Evolutionary conservation across 164 flowering plant genomes (phyloP).

Genomic region (Dillenia turbinata): DNA sequence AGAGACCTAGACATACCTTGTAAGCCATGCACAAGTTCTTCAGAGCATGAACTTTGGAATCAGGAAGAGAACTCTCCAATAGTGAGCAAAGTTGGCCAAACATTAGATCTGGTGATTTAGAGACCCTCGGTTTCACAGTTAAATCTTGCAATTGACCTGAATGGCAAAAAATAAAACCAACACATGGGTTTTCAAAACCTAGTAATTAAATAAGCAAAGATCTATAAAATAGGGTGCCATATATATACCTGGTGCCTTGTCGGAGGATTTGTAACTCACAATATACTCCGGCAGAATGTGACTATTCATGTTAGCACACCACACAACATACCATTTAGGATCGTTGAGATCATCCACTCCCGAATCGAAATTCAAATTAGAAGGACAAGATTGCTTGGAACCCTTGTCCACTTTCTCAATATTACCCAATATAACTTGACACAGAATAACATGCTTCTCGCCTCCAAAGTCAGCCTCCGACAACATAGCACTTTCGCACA

Average conservation of each 20-base stretch:
- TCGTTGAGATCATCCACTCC: constrained; percentile 50
- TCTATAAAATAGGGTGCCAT: neutral
- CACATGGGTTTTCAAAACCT: neutral
- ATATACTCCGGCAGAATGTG: constrained; percentile 56
- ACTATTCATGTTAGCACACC: constrained; percentile 48
- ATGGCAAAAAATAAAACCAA: neutral
- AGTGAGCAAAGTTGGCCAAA: constrained; percentile 8
- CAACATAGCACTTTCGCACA: constrained; percentile 31
- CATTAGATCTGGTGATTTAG: neutral
- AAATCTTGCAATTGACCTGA: constrained; percentile 14
- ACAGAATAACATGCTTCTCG: constrained; percentile 41
- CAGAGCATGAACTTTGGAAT: constrained; percentile 9
- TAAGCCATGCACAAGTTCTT: constrained; percentile 13
- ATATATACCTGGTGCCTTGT: constrained; percentile 22
- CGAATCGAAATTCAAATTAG: constrained; percentile 36
- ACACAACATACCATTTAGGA: constrained; percentile 48
- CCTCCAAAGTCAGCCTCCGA: constrained; percentile 39
- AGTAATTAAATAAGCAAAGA: neutral
- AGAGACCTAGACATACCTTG: constrained; percentile 23
- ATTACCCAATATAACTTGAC: constrained; percentile 57
- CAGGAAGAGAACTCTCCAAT: constrained; percentile 16
- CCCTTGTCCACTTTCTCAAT: constrained; percentile 44
- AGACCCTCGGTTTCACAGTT: constrained; percentile 19
- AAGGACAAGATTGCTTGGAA: constrained; percentile 40
- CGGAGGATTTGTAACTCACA: constrained; percentile 40